Evolutionary conservation across 2,329 filamentous ascomycete species (phyloP), one percentile per base, ranked within the genome.

Genomic region (Trichophaea hybrida): DNA sequence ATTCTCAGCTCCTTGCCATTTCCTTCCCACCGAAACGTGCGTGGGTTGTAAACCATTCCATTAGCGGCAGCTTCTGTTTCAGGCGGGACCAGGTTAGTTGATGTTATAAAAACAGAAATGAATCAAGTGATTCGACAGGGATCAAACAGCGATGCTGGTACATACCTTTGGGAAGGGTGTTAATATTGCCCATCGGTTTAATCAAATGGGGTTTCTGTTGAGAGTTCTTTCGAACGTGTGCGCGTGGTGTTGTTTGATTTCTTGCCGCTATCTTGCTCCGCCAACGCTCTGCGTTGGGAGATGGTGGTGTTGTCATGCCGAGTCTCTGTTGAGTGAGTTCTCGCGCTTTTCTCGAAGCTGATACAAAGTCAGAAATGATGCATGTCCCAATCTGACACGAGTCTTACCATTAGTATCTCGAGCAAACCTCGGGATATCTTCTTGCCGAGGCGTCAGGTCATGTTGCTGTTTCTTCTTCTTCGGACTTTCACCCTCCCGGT

Each of bases 41-140:
- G 76, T 5, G 93, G 88, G 69, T 98, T 97, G 71, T 95, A 98
- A 58, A 82, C 84, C 93, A 98, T 98, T 65, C 91, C 93, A 72
- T 95, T 93, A 62, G 95, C 80, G 69, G 84, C 88, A 91, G 64
- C 10, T 53, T 43, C 35, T 32, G 51, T 57, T 52, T 50, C 35
- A 34, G 48, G 40, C 46, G 52, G 31, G 31, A 44, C 13, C 51
- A 58, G 49, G 59, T 63, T 58, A 64, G 55, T 48, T 40, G 34
- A 48, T 57, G 44, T 51, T 55, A 59, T 31, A 34, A 38, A 54
- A 10, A 6, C 34, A 31, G 51, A 37, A 34, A 54, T 51, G 48
- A 10, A 24, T 4, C 46, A 24, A 49, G 46, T 31, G 13, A 50
- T 31, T 2, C 10, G 7, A 32, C 5, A 15, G 33, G 32, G 37